Evolutionary conservation across 1,284 basidiomycete species (phyloP).

Genomic region (Papiliotrema fonsecae): DNA sequence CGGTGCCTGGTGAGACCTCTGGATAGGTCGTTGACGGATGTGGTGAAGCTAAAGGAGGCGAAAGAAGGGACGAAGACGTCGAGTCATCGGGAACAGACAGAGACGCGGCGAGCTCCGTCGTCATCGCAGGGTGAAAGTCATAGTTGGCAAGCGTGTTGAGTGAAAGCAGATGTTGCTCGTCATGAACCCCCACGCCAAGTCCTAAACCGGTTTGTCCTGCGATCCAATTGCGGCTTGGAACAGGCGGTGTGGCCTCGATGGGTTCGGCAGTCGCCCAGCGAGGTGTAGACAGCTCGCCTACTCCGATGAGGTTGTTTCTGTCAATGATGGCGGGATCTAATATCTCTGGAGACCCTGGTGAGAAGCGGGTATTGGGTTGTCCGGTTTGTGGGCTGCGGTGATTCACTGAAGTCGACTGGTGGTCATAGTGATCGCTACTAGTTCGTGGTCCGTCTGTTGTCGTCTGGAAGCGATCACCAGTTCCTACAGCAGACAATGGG

Average conservation of each 20-base stretch:
- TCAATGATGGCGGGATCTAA: slow-evolving; percentile 75
- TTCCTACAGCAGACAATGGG: no score
- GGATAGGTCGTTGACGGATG: slow-evolving; percentile 1
- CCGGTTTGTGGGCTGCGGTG: no score
- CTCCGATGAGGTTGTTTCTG: slow-evolving; percentile 79
- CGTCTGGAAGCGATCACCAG: no score
- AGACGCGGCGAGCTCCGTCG: slow-evolving; percentile 31
- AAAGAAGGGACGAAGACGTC: slow-evolving; percentile 5
- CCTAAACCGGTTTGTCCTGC: slow-evolving; percentile 13
- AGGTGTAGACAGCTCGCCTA: slow-evolving; percentile 96
- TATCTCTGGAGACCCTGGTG: slow-evolving; percentile 33
- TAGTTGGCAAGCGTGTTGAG: slow-evolving; percentile 22
- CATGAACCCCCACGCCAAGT: slow-evolving; percentile 20
- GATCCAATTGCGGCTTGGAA: slow-evolving; percentile 12
- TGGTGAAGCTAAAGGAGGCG: slow-evolving; percentile 15
- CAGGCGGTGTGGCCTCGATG: slow-evolving; percentile 1
- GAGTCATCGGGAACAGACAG: slow-evolving; percentile 24
- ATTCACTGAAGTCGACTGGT: no score
- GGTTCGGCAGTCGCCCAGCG: slow-evolving; percentile 61
- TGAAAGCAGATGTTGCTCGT: slow-evolving; percentile 12
- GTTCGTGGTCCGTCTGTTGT: no score
- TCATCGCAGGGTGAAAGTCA: slow-evolving; percentile 38
- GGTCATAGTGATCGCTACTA: no score
- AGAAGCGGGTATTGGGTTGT: no score
- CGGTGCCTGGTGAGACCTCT: slow-evolving; percentile 29